These are phyloP conservation scores for Conidiobolus coronatus DNA, from an alignment of 371 early-diverging fungal species.

Conservation along the genomic window DNA sequence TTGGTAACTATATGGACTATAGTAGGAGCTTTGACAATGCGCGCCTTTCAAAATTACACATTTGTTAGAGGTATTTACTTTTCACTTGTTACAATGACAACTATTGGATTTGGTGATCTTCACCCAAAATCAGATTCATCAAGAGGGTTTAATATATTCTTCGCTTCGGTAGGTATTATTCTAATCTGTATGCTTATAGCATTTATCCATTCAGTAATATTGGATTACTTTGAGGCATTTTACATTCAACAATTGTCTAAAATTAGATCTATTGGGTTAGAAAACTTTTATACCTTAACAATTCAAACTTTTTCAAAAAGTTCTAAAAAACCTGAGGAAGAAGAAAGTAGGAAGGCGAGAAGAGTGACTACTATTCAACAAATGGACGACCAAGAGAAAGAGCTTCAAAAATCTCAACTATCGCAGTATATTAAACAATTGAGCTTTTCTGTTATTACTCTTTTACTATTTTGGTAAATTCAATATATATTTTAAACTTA, in stretches of 20 bases:
- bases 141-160: background rate
- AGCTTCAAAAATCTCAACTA: too few relatives aligned
- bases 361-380: too few relatives aligned
- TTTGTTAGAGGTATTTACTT: slow-evolving; percentile 3
- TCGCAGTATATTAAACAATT: background rate
- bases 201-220: background rate
- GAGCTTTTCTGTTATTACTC: background rate
- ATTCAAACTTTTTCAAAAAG: too few relatives aligned
- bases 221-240: background rate
- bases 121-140: background rate
- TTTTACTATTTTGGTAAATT: slow-evolving; percentile 4
- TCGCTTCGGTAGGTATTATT: slow-evolving; percentile 3
- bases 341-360: too few relatives aligned
- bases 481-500: too few relatives aligned
- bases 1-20: background rate
- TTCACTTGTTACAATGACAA: slow-evolving; percentile 2
- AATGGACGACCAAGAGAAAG: too few relatives aligned
- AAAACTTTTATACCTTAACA: background rate
- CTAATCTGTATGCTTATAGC: slow-evolving; percentile 2
- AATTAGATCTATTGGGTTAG: background rate
- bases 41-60: background rate
- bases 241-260: background rate
- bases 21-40: background rate
- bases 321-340: too few relatives aligned
- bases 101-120: slow-evolving; percentile 5